Evolutionary conservation across 1,284 basidiomycete genomes (phyloP), one percentile per base, ranked within the genome.

Genomic region (Cryptococcus sp.): DNA sequence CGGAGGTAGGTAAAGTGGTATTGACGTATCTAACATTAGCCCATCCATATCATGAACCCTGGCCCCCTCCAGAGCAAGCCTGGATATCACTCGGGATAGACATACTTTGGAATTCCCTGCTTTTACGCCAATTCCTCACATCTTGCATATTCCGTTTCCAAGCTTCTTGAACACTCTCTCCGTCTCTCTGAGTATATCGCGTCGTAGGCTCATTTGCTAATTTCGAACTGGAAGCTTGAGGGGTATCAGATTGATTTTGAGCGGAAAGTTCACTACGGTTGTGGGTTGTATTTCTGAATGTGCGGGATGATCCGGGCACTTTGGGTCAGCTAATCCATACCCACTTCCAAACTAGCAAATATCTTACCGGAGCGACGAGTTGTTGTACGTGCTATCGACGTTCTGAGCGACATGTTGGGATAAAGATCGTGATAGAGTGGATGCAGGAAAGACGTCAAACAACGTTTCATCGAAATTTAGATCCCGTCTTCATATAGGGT

Each of bases 131-230:
- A 44, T 65, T 61, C 46, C 67, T 61, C 24, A 66, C 66, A 49
- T 72, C 63, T 23, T 56, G 54, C 50, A 75, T 43, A 56, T 73
- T 72, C 46, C 67, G 53, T 58, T 64, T 61, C 64, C 72, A 75
- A 18, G 66, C 67, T 11, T 66, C 63, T 37, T 67, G 59, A 16
- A 51, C 47, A 16, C 56, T 55, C 54, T 69, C 71, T 13, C 56
- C 64, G 10, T 43, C 40, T 5, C 51, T 50, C 41, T 51, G 49
- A 9, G 32, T 31, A 21, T 45, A 48, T 40, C 51, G 24, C 25
- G 23, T n/a, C n/a, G 47, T 39, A n/a, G 36, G 18, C 14, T 39
- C 16, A 19, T 16, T 19, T 5, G 36, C 14, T 39, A 39, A 19
- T 16, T 16, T n/a, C 4, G 36, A 39, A 14, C 36, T 39, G 14